A percentile compares a stretch with the other conserved stretches of the same genome.
Evolutionary conservation across 495 filamentous ascomycete genomes (phyloP).

Genomic region (Penicillium fimorum): DNA sequence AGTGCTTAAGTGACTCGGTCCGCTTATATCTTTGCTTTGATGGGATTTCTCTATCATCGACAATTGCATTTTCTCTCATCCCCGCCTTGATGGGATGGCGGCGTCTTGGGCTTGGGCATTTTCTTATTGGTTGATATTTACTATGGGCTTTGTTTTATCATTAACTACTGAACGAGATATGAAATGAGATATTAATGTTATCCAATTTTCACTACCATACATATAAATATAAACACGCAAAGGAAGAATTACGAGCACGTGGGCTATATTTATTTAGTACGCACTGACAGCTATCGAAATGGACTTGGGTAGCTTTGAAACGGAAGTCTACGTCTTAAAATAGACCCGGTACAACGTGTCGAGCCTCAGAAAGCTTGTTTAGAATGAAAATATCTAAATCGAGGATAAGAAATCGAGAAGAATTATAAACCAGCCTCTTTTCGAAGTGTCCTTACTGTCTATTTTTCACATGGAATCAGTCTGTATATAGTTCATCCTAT

Average conservation of each 20-base stretch:
- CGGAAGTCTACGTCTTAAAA: conserved; percentile 2
- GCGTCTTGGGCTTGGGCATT: conserved; percentile 13
- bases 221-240: too few species aligned
- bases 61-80: conserved; percentile 12
- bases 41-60: conserved; percentile 6
- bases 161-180: conserved; percentile 1
- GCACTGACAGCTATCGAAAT: background rate
- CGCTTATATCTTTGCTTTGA: background rate
- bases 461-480: background rate
- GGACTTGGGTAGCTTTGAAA: background rate
- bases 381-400: background rate
- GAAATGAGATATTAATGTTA: background rate
- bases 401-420: background rate
- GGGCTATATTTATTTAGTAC: background rate
- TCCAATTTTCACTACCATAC: background rate
- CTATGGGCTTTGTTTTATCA: background rate
- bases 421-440: background rate
- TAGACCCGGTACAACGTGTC: conserved; percentile 4
- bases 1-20: conserved; percentile 19
- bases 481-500: background rate
- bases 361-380: conserved; percentile 8
- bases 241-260: background rate
- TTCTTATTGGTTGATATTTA: background rate
- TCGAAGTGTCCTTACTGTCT: background rate
- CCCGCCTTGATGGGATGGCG: conserved; percentile 5